Evolutionary conservation across 2,329 filamentous ascomycete species (phyloP).

Genomic region (Xylaria sp.): DNA sequence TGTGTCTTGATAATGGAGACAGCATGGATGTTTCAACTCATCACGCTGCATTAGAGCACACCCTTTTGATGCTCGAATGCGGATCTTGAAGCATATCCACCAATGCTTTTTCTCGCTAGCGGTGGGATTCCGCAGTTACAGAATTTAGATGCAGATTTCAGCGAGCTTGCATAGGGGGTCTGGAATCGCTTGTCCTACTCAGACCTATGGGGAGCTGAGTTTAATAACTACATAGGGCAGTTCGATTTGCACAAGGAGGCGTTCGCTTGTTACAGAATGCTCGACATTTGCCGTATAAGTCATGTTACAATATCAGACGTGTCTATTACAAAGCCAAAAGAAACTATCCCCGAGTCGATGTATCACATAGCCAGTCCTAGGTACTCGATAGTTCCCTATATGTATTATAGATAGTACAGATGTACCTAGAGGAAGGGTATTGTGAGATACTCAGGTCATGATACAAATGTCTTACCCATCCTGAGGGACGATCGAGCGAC

Average conservation of each 20-base stretch:
- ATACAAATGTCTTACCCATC: not conserved
- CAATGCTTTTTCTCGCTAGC: conserved; percentile 14
- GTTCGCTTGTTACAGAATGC: not conserved
- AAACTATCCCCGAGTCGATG: conserved; percentile 9
- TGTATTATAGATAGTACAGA: not conserved
- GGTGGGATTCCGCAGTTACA: conserved; percentile 23
- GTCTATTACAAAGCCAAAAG: not conserved
- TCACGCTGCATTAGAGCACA: conserved; percentile 8
- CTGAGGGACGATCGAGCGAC: not conserved
- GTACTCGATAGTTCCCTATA: conserved; percentile 14
- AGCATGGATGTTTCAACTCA: conserved; percentile 2
- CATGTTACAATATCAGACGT: conserved; percentile 3
- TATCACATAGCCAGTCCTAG: conserved; percentile 4
- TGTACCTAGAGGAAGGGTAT: not conserved
- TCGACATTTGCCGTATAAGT: not conserved
- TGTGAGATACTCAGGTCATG: not conserved
- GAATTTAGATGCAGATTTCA: conserved; percentile 2
- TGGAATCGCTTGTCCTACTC: conserved; percentile 4
- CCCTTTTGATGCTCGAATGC: not conserved
- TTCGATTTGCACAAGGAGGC: conserved; percentile 2
- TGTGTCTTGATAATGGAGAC: not conserved
- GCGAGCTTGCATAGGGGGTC: not conserved
- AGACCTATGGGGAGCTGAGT: conserved; percentile 2
- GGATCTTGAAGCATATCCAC: conserved; percentile 15
- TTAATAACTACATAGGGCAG: conserved; percentile 3